Percentiles rank a stretch among this genome's conserved stretches.
Evolutionary conservation across 1,284 basidiomycete species (phyloP).

Genomic region (Puccinia horiana): DNA sequence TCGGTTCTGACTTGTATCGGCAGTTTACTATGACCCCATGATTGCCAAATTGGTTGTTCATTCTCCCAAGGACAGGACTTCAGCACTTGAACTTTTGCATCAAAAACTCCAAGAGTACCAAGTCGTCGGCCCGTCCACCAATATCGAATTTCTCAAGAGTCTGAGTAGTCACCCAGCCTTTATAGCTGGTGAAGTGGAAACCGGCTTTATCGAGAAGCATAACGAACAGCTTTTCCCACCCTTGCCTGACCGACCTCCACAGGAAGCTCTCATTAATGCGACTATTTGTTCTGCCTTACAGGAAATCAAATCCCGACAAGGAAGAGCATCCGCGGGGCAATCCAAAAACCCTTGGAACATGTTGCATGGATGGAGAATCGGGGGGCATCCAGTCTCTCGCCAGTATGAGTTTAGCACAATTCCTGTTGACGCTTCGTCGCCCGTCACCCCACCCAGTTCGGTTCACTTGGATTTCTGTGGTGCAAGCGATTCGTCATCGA

Average conservation of each 20-base stretch:
- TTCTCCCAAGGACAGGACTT: constrained; percentile 73
- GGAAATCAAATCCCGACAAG: constrained; percentile 77
- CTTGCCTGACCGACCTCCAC: constrained; percentile 4
- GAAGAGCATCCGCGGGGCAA: constrained; percentile 69
- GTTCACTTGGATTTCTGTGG: constrained; percentile 9
- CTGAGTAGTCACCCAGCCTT: constrained; percentile 78
- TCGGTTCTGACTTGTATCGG: neutral
- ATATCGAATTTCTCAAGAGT: constrained; percentile 80
- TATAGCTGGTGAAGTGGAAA: constrained; percentile 79
- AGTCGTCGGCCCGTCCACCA: constrained; percentile 86
- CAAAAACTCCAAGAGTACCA: constrained; percentile 82
- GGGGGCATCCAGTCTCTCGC: constrained; percentile 20
- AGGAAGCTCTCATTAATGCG: constrained; percentile 21
- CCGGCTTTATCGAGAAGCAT: constrained; percentile 80
- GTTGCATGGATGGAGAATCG: constrained; percentile 44
- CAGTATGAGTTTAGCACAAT: constrained; percentile 32
- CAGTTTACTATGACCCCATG: constrained; percentile 83
- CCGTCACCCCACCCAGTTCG: neutral
- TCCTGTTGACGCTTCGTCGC: neutral
- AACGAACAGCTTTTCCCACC: constrained; percentile 11
- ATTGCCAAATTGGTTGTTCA: constrained; percentile 91
- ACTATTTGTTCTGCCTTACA: constrained; percentile 32
- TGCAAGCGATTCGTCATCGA: neutral
- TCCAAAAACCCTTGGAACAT: constrained; percentile 60
- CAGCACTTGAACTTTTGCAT: constrained; percentile 76